These are phyloP conservation scores for Tolypocladium guangdongense DNA, from an alignment of 2,329 filamentous ascomycete genomes.

Conservation along the genomic window DNA sequence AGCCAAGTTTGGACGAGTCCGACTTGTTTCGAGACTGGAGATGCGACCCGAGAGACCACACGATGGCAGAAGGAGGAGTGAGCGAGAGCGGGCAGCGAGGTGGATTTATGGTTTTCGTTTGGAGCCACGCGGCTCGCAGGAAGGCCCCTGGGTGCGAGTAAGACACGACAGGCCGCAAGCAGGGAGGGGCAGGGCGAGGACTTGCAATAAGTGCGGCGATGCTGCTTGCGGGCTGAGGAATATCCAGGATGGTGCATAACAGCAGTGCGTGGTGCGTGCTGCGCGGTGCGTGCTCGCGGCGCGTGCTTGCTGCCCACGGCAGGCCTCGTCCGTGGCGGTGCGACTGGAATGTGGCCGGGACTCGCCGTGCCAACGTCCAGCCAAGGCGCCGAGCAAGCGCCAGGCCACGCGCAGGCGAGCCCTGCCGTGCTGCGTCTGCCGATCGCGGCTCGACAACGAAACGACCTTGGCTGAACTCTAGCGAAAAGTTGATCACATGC, in stretches of 20 bases:
- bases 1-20: not conserved
- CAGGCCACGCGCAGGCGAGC: not conserved
- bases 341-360: not conserved
- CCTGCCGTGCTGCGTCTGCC: not conserved
- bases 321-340: not conserved
- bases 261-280: not conserved
- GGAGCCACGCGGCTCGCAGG: not conserved
- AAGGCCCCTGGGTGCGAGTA: too few relatives aligned
- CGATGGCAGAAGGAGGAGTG: not conserved
- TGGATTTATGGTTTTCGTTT: slow-evolving; percentile 3
- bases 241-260: not conserved
- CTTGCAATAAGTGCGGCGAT: not conserved
- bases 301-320: not conserved
- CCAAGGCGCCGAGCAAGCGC: too few relatives aligned
- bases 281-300: not conserved
- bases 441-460: too few relatives aligned
- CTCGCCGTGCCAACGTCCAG: not conserved
- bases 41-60: not conserved
- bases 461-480: not conserved
- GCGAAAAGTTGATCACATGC: not conserved
- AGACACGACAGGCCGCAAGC: not conserved
- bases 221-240: not conserved
- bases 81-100: not conserved
- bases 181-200: not conserved
- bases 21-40: not conserved